Base-by-base conservation (phyloP, 805 yeast species). In the Saturnispora saitoi region DNA sequence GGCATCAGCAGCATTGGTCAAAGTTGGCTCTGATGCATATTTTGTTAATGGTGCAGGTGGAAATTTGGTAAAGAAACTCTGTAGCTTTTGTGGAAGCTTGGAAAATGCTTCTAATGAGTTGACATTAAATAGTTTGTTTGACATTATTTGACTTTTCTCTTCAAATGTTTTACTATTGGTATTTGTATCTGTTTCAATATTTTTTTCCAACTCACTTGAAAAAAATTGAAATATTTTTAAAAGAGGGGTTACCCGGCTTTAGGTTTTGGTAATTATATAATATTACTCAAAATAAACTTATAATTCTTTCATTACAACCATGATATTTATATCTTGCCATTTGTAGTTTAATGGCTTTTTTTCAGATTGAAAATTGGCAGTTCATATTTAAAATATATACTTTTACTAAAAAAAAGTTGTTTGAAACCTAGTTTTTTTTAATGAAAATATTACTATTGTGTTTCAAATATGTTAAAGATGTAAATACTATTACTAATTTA, bases 21-120 rank as follows among this genome's bases (percentile, higher is more conserved):
- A 68, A 2, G 86, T 77, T 45, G 95, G 84, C 53, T 72, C 74
- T 2, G 72, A 67, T 4, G 86, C 71, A 64, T 88, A 90, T 55
- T 74, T 63, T 17, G 76, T 75, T 66, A 78, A 80, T n/a, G 89
- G 91, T 20, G 82, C 69, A 8, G 96, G 96, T 30, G 97, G 97
- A 61, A 79, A 86, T 63, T 78, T 82, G 44, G 78, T 72, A 69
- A 90, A 89, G 66, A 89, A 90, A 54, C 69, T 76, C 62, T 80
- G 83, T 31, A 89, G 73, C 61, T 75, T 76, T 45, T 65, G 70
- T 17, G 96, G 97, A 38, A 89, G 78, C 64, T 77, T 65, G 48
- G 55, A 54, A 54, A 67, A 65, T 3, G 69, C 70, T 51, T 63
- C 62, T 31, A 59, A 55, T 7, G 69, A 53, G 4, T 65, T 54